Evolutionary conservation across 495 filamentous ascomycete genomes (phyloP).

Genomic region (Niebla homalea): DNA sequence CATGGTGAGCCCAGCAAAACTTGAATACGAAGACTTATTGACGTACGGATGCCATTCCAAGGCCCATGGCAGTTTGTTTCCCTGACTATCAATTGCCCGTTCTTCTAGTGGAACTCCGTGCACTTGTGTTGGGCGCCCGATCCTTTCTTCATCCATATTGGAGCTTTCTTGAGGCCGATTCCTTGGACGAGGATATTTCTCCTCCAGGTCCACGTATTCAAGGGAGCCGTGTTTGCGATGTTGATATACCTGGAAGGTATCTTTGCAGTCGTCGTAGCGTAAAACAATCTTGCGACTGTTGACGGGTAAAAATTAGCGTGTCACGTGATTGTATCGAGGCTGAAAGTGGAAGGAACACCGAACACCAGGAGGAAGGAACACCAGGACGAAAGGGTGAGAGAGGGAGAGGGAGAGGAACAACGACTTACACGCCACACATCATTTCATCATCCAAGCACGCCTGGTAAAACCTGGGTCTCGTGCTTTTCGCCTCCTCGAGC

Average conservation of each 20-base stretch:
- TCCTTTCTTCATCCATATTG: conserved; percentile 5
- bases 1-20: background rate
- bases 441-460: background rate
- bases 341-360: background rate
- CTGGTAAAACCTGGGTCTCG: background rate
- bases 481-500: background rate
- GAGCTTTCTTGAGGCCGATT: background rate
- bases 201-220: background rate
- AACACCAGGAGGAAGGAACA: background rate
- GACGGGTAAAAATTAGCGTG: background rate
- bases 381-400: background rate
- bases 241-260: background rate
- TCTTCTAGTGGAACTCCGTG: conserved; percentile 54
- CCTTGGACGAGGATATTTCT: background rate
- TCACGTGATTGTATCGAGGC: background rate
- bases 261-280: background rate
- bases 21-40: background rate
- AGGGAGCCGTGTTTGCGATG: background rate
- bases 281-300: background rate
- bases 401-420: background rate
- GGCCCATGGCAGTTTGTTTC: conserved; percentile 46
- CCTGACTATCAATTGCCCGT: conserved; percentile 45
- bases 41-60: conserved; percentile 49
- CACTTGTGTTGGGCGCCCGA: conserved; percentile 39
- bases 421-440: background rate